Evolutionary conservation across 306 rosid species (phyloP).

Genomic region (Sicyos edulis): DNA sequence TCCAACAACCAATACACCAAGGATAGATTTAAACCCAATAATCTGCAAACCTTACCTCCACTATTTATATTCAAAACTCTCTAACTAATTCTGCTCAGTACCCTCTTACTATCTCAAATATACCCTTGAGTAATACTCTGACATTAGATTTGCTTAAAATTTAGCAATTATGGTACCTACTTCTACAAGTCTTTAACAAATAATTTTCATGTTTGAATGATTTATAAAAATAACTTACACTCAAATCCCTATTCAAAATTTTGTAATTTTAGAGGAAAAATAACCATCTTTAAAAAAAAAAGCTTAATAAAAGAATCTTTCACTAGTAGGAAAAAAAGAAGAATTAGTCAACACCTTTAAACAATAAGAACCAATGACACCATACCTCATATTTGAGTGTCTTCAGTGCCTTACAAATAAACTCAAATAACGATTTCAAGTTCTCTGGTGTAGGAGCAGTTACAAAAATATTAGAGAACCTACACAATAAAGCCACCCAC

Average conservation of each 20-base stretch:
- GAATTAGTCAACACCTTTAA: not conserved
- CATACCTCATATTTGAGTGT: constrained; percentile 78
- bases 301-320: not conserved
- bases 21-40: too few species aligned
- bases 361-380: not conserved
- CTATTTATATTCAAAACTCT: too few species aligned
- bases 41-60: too few species aligned
- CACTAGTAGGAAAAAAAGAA: not conserved
- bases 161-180: too few species aligned
- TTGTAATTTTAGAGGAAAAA: not conserved
- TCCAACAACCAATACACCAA: too few species aligned
- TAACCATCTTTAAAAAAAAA: too few species aligned
- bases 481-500: constrained; percentile 31
- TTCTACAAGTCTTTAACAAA: too few species aligned
- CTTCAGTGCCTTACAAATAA: constrained; percentile 67
- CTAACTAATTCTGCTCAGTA: too few species aligned
- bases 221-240: not conserved
- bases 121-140: too few species aligned
- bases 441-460: constrained; percentile 93
- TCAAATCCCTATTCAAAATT: not conserved
- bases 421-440: constrained; percentile 73
- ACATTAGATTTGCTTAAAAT: too few species aligned
- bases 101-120: too few species aligned
- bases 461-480: constrained; percentile 86
- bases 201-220: not conserved